Percentiles rank a stretch among this genome's conserved stretches.
These are phyloP conservation scores for Elongisporangium prolatum DNA, from an alignment of 352 stramenopile genomes.

Conservation along the genomic window DNA sequence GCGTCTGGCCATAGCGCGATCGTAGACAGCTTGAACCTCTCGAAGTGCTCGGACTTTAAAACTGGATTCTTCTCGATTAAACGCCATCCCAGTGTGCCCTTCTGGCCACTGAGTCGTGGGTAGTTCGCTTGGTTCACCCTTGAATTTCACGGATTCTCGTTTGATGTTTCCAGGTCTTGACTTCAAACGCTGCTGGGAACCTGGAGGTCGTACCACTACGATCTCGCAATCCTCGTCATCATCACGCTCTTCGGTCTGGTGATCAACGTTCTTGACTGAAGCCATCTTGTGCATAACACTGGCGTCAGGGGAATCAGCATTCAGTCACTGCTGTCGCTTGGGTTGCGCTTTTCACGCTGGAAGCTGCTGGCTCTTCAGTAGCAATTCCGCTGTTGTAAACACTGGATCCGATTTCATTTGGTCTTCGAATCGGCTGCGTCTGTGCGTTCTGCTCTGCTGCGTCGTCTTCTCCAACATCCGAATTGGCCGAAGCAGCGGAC, in stretches of 20 bases:
- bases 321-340: not conserved
- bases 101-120: not conserved
- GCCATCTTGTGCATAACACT: too few species aligned
- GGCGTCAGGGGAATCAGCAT: too few species aligned
- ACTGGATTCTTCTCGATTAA: not conserved
- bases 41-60: not conserved
- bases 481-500: too few species aligned
- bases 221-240: too few species aligned
- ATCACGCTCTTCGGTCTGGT: too few species aligned
- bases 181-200: not conserved
- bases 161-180: not conserved
- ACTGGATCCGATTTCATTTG: not conserved
- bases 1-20: not conserved
- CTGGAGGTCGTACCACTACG: too few species aligned
- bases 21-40: not conserved
- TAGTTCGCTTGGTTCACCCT: not conserved
- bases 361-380: not conserved
- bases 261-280: too few species aligned
- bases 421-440: not conserved
- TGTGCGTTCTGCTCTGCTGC: not conserved
- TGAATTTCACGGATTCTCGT: not conserved
- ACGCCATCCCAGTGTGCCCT: not conserved
- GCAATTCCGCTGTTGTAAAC: not conserved
- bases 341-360: not conserved
- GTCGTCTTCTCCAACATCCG: too few species aligned